Percentiles rank a stretch among this genome's conserved stretches.
phyloP scores from a whole-genome alignment of 2,329 filamentous ascomycete genomes.

The Penicillium sp. region DNA sequence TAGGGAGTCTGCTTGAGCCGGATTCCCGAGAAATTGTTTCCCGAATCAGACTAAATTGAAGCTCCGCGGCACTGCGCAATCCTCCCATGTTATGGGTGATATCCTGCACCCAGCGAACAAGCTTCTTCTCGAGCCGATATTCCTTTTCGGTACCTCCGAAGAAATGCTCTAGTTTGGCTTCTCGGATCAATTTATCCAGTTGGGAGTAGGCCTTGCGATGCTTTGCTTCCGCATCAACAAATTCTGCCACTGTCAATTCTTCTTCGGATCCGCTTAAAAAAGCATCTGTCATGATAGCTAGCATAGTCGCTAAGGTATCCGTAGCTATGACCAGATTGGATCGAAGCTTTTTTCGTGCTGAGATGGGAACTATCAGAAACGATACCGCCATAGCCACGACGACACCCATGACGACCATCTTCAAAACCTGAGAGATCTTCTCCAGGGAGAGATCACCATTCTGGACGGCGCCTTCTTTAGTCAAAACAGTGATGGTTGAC shows the following conservation, averaged over 20 bases:
- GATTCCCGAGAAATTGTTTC: conserved; percentile 49
- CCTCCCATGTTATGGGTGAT: conserved; percentile 89
- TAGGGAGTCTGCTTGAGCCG: conserved; percentile 16
- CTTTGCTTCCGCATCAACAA: conserved; percentile 60
- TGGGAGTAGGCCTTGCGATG: conserved; percentile 69
- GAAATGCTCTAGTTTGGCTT: conserved; percentile 89
- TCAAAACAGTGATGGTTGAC: conserved; percentile 84
- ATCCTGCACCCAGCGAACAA: conserved; percentile 81
- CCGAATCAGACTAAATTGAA: conserved; percentile 81
- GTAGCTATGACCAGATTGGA: conserved; percentile 73
- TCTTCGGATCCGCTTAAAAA: conserved; percentile 83
- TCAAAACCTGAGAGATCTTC: conserved; percentile 79
- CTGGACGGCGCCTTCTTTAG: conserved; percentile 87
- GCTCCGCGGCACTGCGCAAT: conserved; percentile 81
- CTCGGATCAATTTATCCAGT: conserved; percentile 75
- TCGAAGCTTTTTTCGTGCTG: conserved; percentile 71
- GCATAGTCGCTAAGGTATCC: conserved; percentile 73
- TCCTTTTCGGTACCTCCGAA: conserved; percentile 75
- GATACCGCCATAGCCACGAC: conserved; percentile 71
- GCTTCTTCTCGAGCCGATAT: conserved; percentile 73
- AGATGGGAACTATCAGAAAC: conserved; percentile 71
- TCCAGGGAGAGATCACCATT: conserved; percentile 76
- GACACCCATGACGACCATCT: conserved; percentile 81
- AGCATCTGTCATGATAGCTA: conserved; percentile 76
- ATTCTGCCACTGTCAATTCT: conserved; percentile 68